Percentiles rank a stretch among this genome's conserved stretches.
phyloP scores from a whole-genome alignment of 73 alveolate genomes.

The Tetrahymena malaccensis region DNA sequence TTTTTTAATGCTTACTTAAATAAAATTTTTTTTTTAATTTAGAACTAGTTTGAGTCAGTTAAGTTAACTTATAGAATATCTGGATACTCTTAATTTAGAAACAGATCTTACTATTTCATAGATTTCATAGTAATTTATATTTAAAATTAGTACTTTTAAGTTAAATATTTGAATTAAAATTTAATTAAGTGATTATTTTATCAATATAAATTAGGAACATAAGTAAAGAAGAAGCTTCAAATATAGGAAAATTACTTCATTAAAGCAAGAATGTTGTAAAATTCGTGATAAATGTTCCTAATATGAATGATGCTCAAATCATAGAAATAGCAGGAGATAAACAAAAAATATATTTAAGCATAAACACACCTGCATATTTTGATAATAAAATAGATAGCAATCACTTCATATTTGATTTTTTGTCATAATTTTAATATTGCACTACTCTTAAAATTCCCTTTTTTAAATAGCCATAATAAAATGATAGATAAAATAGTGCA shows the following conservation, averaged over 20 bases:
- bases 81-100: not conserved
- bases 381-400: not conserved
- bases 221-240: not conserved
- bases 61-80: not conserved
- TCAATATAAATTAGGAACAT: not conserved
- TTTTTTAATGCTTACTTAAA: not conserved
- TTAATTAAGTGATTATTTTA: no score
- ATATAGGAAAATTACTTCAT: not conserved
- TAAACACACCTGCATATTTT: not conserved
- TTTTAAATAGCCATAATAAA: not conserved
- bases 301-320: not conserved
- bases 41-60: not conserved
- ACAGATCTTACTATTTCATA: not conserved
- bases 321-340: not conserved
- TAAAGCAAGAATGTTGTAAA: not conserved
- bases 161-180: not conserved
- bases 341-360: not conserved
- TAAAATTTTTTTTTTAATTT: not conserved
- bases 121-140: not conserved
- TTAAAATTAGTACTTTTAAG: not conserved
- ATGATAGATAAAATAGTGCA: not conserved
- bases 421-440: not conserved
- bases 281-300: not conserved
- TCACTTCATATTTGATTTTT: not conserved
- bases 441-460: not conserved